phyloP scores from a whole-genome alignment of 2,329 filamentous ascomycete species.

The Davidsoniella neocaledoniae region DNA sequence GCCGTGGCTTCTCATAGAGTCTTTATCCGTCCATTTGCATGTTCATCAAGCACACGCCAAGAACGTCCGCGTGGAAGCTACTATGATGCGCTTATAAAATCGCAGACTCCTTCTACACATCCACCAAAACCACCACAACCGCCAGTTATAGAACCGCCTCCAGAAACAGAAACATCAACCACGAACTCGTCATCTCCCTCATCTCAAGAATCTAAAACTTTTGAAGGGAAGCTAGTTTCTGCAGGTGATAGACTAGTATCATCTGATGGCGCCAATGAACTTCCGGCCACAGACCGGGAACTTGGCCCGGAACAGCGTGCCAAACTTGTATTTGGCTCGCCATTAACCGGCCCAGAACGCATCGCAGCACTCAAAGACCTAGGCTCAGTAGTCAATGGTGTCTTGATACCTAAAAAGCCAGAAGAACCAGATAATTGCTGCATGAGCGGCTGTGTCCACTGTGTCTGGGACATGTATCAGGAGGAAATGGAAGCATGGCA shows the following conservation, averaged over 20 bases:
- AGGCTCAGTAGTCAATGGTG: conserved; percentile 54
- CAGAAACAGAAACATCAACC: neutral
- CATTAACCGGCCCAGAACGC: conserved; percentile 54
- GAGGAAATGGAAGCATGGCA: conserved; percentile 91
- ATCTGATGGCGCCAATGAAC: conserved; percentile 14
- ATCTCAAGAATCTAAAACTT: neutral
- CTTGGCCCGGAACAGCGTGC: conserved; percentile 34
- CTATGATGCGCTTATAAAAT: conserved; percentile 39
- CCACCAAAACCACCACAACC: conserved; percentile 2
- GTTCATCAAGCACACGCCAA: conserved; percentile 17
- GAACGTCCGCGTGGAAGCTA: conserved; percentile 36
- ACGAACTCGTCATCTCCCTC: neutral
- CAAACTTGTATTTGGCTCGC: conserved; percentile 66
- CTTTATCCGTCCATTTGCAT: neutral
- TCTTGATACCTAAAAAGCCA: conserved; percentile 68
- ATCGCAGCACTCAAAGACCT: conserved; percentile 39
- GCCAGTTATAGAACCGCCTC: neutral
- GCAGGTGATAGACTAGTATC: neutral
- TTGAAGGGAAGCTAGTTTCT: too few species aligned
- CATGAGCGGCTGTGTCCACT: conserved; percentile 97
- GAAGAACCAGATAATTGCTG: conserved; percentile 95
- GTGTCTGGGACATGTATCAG: conserved; percentile 82
- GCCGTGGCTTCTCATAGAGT: too few species aligned
- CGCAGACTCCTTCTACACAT: conserved; percentile 15
- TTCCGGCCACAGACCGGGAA: conserved; percentile 25